Evolutionary conservation across 345 rosid genomes (phyloP).

Genomic region (Raphanus raphanistrum): DNA sequence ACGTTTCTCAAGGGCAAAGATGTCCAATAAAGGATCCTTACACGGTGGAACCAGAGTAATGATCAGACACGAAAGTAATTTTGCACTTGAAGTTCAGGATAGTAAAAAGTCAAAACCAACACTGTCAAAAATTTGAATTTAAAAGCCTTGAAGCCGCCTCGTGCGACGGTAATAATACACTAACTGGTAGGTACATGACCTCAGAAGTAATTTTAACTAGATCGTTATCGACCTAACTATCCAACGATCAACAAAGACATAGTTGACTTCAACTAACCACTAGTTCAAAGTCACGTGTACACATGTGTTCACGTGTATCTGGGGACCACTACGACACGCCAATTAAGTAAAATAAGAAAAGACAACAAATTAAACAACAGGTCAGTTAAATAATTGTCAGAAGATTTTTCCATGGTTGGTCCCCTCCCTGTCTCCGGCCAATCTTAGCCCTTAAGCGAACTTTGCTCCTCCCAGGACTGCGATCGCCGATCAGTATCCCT

Average conservation of each 20-base stretch:
- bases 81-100: not conserved
- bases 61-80: not conserved
- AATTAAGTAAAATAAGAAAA: not conserved
- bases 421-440: constrained; percentile 20
- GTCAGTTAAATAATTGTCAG: not conserved
- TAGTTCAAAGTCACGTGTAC: constrained; percentile 17
- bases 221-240: not conserved
- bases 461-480: not conserved
- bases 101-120: not conserved
- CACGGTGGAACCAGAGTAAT: not conserved
- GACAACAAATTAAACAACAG: not conserved
- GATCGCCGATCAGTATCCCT: constrained; percentile 30
- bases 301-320: constrained; percentile 10
- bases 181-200: not conserved
- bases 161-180: not conserved
- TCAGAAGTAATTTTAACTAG: not conserved
- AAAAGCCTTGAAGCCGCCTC: not conserved
- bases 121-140: not conserved
- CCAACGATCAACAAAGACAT: not conserved
- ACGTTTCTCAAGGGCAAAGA: not conserved
- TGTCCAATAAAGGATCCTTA: not conserved
- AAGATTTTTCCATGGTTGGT: not conserved
- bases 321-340: constrained; percentile 23
- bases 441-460: constrained; percentile 30
- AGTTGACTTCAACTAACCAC: constrained; percentile 9